Evolutionary conservation across 306 rosid species (phyloP), one percentile per base, ranked within the genome.

Genomic region (Vicia sativa): DNA sequence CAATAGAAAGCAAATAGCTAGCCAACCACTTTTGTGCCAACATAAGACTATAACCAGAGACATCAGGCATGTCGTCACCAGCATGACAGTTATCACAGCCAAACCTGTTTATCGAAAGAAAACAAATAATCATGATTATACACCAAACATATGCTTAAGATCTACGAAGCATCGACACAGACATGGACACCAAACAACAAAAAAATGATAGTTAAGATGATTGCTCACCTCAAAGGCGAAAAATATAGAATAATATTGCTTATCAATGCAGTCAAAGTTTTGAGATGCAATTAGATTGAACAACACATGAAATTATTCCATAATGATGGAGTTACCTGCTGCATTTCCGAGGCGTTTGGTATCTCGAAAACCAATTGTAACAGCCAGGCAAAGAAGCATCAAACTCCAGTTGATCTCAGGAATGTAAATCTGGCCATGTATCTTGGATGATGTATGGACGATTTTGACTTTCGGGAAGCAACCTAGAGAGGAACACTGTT

Each of bases 311-410:
- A 19, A 76, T 42, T 46, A 49, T 57, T 57, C 48, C 19, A 53
- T 7, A 42, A 53, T 28, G 62, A 44, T 62, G 18, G 11, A 45
- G 76, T n/a, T 89, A 92, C 96, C 96, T 87, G 98, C 73, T 39
- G 98, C 98, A 62, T 93, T 93, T 62, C 98, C 97, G 93, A 93
- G 79, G 73, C 96, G 91, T 77, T 85, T 93, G n/a, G 98, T 93
- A 79, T 93, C 98, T 77, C 95, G 79, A 77, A 93, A 93, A 46
- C 97, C 98, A 35, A 82, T 15, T 0, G 96, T 90, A 80, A 93
- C 86, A 55, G 96, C 90, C 74, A 93, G 70, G 84, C 97, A 87
- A 43, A 93, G 85, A 23, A 92, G 73, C 96, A 92, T 87, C 68
- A 92, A 73, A 23, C 80, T 89, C 98, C 96, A 92, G 75, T 92